Conservation (phyloP, 495 filamentous ascomycete species). For the Massariosphaeria phaeospora region DNA sequence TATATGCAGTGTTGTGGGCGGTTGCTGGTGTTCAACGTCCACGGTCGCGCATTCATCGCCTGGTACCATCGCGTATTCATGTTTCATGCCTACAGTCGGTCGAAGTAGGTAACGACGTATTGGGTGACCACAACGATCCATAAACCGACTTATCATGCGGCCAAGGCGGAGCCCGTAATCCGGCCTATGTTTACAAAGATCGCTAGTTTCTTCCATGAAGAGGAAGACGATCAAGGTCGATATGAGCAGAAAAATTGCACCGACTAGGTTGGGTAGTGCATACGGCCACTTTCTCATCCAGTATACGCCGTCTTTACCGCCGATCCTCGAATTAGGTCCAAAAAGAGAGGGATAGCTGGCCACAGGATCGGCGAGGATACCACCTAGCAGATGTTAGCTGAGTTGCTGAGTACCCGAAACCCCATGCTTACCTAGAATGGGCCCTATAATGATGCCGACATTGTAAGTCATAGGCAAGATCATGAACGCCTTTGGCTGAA, state of each 20-base stretch:
- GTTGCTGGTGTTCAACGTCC: slow-evolving; percentile 24
- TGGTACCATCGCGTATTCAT: slow-evolving; percentile 20
- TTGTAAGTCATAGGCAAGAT: slow-evolving; percentile 81
- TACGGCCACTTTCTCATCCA: slow-evolving; percentile 71
- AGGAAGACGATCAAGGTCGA: slow-evolving; percentile 56
- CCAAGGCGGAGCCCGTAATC: slow-evolving; percentile 26
- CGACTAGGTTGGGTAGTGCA: slow-evolving; percentile 69
- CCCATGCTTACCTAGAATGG: slow-evolving; percentile 34
- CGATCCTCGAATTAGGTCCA: slow-evolving; percentile 50
- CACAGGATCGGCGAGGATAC: slow-evolving; percentile 66
- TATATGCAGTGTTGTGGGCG: too few species aligned
- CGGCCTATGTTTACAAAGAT: slow-evolving; percentile 15
- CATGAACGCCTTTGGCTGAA: slow-evolving; percentile 70
- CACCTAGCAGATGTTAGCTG: slow-evolving; percentile 55
- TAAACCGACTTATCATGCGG: slow-evolving; percentile 28
- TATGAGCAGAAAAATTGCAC: slow-evolving; percentile 57
- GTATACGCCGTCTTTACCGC: slow-evolving; percentile 50
- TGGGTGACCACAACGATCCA: too few species aligned
- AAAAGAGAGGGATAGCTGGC: slow-evolving; percentile 61
- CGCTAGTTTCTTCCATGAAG: slow-evolving; percentile 63
- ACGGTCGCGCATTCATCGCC: slow-evolving; percentile 4
- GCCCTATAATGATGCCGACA: slow-evolving; percentile 69
- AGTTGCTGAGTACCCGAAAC: background rate
- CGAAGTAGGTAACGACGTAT: slow-evolving; percentile 21
- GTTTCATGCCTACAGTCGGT: background rate